Base-by-base conservation (phyloP, 331 rosid species). In the Rhamnella rubrinervis region DNA sequence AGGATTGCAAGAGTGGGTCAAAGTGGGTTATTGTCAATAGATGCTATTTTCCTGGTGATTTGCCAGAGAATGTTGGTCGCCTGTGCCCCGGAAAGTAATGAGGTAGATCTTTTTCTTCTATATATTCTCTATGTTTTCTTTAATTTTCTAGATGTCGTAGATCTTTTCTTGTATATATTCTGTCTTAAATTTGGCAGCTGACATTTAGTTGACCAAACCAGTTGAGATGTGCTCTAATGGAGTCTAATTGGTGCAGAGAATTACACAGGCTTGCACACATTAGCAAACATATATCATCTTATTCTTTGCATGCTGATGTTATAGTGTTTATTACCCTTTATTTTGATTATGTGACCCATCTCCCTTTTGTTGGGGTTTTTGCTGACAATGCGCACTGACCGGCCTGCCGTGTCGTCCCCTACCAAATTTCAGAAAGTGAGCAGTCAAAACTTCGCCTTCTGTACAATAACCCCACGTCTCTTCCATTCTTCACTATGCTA, bases 1-100 rank as follows among this genome's bases (percentile, higher is more conserved):
- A 86, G 85, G 96, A 92, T 61, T 75, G 76, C 65, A 71, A 82
- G 73, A 83, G 81, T 73, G 89, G 93, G 61, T 77, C 80, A 64
- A 90, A 85, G 78, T 85, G 89, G 96, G 81, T 83, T 64, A 74
- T 67, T 73, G 85, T 79, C 68, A 81, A 77, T 13, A 84, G 74
- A 59, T 89, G 91, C 85, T 86, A 82, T 87, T 90, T 89, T 82
- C 92, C 95, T 49, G 82, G 80, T 51, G 96, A 90, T 75, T 80
- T 92, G 72, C 96, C 96, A 4, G 96, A 85, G 70, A 83, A 85
- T 77, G 80, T 86, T 78, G 81, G 75, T 20, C 80, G 70, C 69
- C 90, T 92, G 86, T 83, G 61, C 83, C 67, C 82, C 90, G 17
- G 98, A 90, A 83, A 79, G 82, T 75, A 85, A 81, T 67, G 98